Base-by-base conservation (phyloP, 2,329 filamentous ascomycete species). In the Talaromyces sp. region DNA sequence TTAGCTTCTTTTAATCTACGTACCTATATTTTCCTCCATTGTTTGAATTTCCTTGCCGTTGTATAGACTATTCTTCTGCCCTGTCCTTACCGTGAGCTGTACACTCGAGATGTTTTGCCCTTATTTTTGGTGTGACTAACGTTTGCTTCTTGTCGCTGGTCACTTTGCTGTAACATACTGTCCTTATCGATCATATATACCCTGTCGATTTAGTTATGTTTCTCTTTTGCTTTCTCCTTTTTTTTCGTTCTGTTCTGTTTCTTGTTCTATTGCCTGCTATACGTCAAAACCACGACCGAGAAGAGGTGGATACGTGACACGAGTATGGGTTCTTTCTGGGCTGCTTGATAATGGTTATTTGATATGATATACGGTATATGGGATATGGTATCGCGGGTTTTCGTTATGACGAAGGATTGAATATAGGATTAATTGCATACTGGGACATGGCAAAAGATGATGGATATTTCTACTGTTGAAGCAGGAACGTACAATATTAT, bases 1-100 rank as follows among this genome's bases (percentile, higher is more conserved):
- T 22, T 63, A 39, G 71, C 21, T 15, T 48, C 33, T 11, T 17
- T 56, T 36, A n/a, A n/a, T n/a, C n/a, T n/a, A n/a, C 10, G 19
- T 40, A 17, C 8, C 11, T 22, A 7, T 31, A 10, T 22, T 36
- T 33, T 48, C 19, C n/a, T 3, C 25, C 11, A 4, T 3, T 3
- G 25, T 28, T 28, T 19, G 11, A 39, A n/a, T 37, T 39, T 33
- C 25, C 19, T 33, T 19, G 15, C 7, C 9, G 22, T 28, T 54
- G 39, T 41, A 48, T 19, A 39, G 17, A 22, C 48, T 58, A 51
- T 25, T 35, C 15, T 54, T 21, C 45, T 41, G 11, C 19, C 35
- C 57, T 55, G 51, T 58, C 51, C 51, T 43, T 53, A 50, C 57
- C 28, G 51, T 13, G 31, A 17, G 39, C 33, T 53, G 46, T 31